These are phyloP conservation scores for Cardamine chenopodiifolia DNA, from an alignment of 345 rosid genomes.

Conservation along the genomic window DNA sequence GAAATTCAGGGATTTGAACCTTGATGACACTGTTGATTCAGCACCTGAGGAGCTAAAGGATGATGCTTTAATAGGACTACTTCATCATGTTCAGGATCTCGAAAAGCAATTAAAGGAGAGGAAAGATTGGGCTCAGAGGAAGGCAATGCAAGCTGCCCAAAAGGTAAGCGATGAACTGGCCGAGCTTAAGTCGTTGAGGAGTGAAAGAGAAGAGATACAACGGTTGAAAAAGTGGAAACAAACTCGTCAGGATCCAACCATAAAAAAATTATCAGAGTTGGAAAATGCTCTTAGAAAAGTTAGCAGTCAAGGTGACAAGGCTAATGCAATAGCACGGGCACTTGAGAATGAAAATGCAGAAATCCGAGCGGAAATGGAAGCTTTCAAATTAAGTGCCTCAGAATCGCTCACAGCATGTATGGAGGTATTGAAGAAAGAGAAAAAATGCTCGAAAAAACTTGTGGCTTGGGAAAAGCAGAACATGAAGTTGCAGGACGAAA, in stretches of 20 bases:
- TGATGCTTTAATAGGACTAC: conserved; percentile 64
- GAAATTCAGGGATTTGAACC: conserved; percentile 75
- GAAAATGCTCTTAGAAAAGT: conserved; percentile 86
- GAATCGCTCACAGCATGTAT: conserved; percentile 70
- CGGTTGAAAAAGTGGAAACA: conserved; percentile 82
- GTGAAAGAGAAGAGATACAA: conserved; percentile 85
- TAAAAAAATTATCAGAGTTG: conserved; percentile 79
- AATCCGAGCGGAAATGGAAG: conserved; percentile 93
- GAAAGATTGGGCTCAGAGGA: conserved; percentile 95
- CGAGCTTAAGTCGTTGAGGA: conserved; percentile 79
- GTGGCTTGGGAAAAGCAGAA: conserved; percentile 85
- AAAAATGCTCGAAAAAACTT: conserved; percentile 75
- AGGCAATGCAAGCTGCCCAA: conserved; percentile 97
- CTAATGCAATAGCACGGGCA: conserved; percentile 69
- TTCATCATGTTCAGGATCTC: conserved; percentile 71
- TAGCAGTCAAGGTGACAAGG: conserved; percentile 74
- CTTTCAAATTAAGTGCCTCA: conserved; percentile 85
- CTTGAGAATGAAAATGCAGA: conserved; percentile 90
- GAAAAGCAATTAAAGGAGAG: conserved; percentile 82
- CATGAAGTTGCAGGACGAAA: conserved; percentile 73
- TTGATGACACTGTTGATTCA: conserved; percentile 68
- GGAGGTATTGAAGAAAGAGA: conserved; percentile 85
- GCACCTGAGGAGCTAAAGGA: conserved; percentile 70
- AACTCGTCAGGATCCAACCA: conserved; percentile 74
- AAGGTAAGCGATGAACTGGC: conserved; percentile 78